A percentile compares a stretch with the other conserved stretches of the same genome.
These are phyloP conservation scores for Wallacemonas sp. DNA, from an alignment of 208 protist species.

Conservation along the genomic window DNA sequence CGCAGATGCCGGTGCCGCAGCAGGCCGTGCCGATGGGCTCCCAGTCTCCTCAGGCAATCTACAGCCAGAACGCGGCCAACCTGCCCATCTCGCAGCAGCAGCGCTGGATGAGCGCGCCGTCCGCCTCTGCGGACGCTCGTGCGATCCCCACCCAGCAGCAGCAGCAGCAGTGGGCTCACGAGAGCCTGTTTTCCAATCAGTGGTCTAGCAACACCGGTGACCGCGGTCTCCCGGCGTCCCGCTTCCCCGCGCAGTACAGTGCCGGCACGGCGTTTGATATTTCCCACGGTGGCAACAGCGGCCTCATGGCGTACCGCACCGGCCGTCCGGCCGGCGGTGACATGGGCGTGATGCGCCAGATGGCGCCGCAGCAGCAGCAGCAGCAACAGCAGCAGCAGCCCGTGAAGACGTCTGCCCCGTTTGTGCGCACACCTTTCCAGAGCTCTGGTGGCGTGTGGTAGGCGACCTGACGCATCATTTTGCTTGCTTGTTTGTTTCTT, in stretches of 20 bases:
- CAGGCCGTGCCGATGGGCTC: neutral
- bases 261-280: neutral
- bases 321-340: neutral
- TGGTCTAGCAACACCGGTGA: constrained; percentile 3
- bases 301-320: neutral
- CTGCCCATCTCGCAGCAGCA: constrained; percentile 24
- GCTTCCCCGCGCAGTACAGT: neutral
- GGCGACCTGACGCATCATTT: too few relatives aligned
- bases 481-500: neutral
- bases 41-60: constrained; percentile 37
- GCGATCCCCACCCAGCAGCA: neutral
- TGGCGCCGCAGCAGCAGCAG: constrained; percentile 11
- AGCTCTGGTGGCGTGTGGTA: constrained; percentile 59
- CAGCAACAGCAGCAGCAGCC: constrained; percentile 27
- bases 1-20: constrained; percentile 21
- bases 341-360: neutral
- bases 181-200: neutral
- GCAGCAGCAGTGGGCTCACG: neutral
- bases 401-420: constrained; percentile 19
- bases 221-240: neutral
- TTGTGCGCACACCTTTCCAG: constrained; percentile 33
- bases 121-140: neutral
- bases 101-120: constrained; percentile 19
- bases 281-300: neutral
- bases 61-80: constrained; percentile 49